phyloP scores from a whole-genome alignment of 2,329 filamentous ascomycete species.

The Shiraia sp. region DNA sequence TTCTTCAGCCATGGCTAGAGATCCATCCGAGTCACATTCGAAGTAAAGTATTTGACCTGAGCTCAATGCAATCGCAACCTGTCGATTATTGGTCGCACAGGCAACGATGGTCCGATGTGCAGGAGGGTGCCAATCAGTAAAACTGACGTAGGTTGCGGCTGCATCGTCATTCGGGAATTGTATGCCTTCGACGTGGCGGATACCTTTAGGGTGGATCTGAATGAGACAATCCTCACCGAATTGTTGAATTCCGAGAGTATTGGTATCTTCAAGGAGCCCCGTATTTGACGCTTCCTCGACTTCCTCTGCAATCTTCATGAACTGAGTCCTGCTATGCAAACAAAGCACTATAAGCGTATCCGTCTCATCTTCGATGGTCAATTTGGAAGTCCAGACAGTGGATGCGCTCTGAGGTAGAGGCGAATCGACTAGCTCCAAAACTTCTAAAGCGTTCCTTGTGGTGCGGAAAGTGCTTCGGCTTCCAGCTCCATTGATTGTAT shows the following conservation, averaged over 20 bases:
- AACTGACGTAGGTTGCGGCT: constrained; percentile 54
- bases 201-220: constrained; percentile 95
- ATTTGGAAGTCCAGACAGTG: constrained; percentile 93
- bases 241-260: constrained; percentile 90
- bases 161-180: constrained; percentile 30
- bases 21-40: constrained; percentile 91
- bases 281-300: constrained; percentile 95
- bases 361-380: constrained; percentile 78
- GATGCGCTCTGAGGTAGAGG: constrained; percentile 86
- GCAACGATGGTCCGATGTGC: constrained; percentile 95
- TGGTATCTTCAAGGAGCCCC: constrained; percentile 84
- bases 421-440: constrained; percentile 94
- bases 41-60: constrained; percentile 98
- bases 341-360: constrained; percentile 97
- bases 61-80: constrained; percentile 91
- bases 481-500: constrained; percentile 85
- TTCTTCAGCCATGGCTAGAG: constrained; percentile 88
- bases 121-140: constrained; percentile 93
- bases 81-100: constrained; percentile 87
- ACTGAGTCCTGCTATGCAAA: constrained; percentile 85
- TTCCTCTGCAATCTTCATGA: constrained; percentile 93
- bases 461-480: constrained; percentile 89
- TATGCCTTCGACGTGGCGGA: constrained; percentile 80
- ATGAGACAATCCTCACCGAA: constrained; percentile 91
- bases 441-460: constrained; percentile 88